Conservation (phyloP, 2,329 filamentous ascomycete species). For the Penicillium sclerotiorum region DNA sequence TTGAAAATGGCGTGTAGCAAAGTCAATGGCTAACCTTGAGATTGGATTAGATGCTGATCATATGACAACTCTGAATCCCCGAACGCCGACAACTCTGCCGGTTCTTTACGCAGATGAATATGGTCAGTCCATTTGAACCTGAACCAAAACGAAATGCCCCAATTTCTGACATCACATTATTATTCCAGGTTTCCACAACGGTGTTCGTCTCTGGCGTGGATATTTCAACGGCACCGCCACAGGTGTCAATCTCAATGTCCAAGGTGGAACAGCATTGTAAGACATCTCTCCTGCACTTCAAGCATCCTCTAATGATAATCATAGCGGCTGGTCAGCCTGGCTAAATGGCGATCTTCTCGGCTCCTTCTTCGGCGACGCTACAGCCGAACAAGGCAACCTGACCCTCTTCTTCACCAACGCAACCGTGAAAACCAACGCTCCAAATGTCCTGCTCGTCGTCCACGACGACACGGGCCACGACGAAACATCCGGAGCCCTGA, state of each 20-base stretch:
- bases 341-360: slow-evolving; percentile 61
- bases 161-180: background rate
- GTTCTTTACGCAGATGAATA: slow-evolving; percentile 54
- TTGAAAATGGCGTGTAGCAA: no score
- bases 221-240: slow-evolving; percentile 42
- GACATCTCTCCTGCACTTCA: background rate
- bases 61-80: slow-evolving; percentile 44
- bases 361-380: slow-evolving; percentile 53
- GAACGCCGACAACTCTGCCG: slow-evolving; percentile 46
- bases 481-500: slow-evolving; percentile 31
- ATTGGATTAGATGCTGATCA: slow-evolving; percentile 40
- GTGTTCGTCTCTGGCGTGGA: slow-evolving; percentile 50
- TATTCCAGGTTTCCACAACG: slow-evolving; percentile 43
- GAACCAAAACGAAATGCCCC: background rate
- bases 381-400: slow-evolving; percentile 24
- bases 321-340: slow-evolving; percentile 59
- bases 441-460: slow-evolving; percentile 63
- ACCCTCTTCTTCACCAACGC: slow-evolving; percentile 56
- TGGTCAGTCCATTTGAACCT: slow-evolving; percentile 23
- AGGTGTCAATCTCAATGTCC: slow-evolving; percentile 52
- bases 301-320: background rate
- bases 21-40: slow-evolving; percentile 7
- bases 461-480: slow-evolving; percentile 54
- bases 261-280: slow-evolving; percentile 55
- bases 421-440: slow-evolving; percentile 50